Base-by-base conservation (phyloP, 805 yeast genomes). In the Candida broadrunensis region DNA sequence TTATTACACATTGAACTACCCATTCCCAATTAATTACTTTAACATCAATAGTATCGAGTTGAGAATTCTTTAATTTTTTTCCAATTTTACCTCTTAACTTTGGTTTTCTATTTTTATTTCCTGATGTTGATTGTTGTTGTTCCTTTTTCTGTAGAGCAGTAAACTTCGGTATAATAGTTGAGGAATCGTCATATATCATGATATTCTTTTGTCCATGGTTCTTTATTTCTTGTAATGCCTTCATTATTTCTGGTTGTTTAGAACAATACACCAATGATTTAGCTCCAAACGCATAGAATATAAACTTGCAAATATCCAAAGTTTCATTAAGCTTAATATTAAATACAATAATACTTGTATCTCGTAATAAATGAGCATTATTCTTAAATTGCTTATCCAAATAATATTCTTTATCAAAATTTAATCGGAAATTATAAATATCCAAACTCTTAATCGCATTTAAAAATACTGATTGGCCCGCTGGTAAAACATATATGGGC, bases 1-100 rank as follows among this genome's bases (percentile, higher is more conserved):
- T 60, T 19, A 81, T 78, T 13, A 78, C 67, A 58, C 83, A 77
- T 44, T 81, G 85, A 1, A 80, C 83, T 1, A 80, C 66, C 86
- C 86, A 81, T 51, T 81, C 85, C 85, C 84, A 79, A 50, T 73
- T 65, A 9, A 79, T 62, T 3, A 74, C 30, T 48, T 61, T 52
- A 33, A 60, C 29, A 12, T 14, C n/a, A 5, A 14, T 29, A 18
- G 8, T 36, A 17, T 16, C 35, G 12, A 32, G 18, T 32, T 18
- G 25, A 13, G 25, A 6, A 19, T 19, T 32, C 13, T 8, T 4
- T 32, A 29, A 29, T 21, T 13, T 36, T 29, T 30, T 29, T 34
- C 21, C 31, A 33, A 18, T 20, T 17, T 14, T 21, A 11, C 29
- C 29, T 11, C 14, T 13, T 13, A 8, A 11, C 29, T 26, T 26